Percentiles rank a stretch among this genome's conserved stretches.
These are phyloP conservation scores for Chalciporus chontae DNA, from an alignment of 768 basidiomycete species.

Conservation along the genomic window DNA sequence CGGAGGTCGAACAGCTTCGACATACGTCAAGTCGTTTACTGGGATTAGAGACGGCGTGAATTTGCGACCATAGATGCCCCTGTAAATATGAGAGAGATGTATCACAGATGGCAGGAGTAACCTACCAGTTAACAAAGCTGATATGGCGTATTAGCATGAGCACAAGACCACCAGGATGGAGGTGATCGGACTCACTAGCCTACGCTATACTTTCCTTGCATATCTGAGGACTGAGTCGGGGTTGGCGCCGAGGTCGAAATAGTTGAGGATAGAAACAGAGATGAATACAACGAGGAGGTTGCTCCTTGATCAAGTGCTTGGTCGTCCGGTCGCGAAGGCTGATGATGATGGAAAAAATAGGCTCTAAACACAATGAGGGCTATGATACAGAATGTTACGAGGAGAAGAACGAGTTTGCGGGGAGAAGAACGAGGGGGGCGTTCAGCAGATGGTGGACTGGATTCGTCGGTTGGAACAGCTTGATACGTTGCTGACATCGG, in stretches of 20 bases:
- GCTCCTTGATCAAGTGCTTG: conserved; percentile 16
- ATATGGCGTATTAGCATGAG: conserved; percentile 5
- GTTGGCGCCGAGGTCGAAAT: conserved; percentile 7
- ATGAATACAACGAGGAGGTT: conserved; percentile 5
- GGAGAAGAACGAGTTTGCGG: conserved; percentile 34
- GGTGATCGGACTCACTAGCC: conserved; percentile 70
- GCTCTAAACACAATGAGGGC: conserved; percentile 41
- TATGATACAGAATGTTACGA: conserved; percentile 34
- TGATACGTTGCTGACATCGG: conserved; percentile 22
- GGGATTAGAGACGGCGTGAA: conserved; percentile 87
- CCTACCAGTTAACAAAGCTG: conserved; percentile 78
- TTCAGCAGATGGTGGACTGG: conserved; percentile 10
- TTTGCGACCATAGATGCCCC: conserved; percentile 96
- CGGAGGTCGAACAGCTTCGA: conserved; percentile 8
- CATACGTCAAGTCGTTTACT: conserved; percentile 79
- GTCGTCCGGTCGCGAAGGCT: conserved; percentile 5
- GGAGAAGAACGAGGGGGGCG: conserved; percentile 25
- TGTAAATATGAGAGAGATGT: conserved; percentile 23
- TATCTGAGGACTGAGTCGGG: conserved; percentile 33
- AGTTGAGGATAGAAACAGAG: conserved; percentile 5
- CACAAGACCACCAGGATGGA: conserved; percentile 3
- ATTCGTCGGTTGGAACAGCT: conserved; percentile 18
- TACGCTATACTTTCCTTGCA: conserved; percentile 65
- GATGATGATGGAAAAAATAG: conserved; percentile 25
- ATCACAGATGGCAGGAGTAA: conserved; percentile 5